Evolutionary conservation across 805 yeast species (phyloP), one percentile per base, ranked within the genome.

Genomic region (Myxozyma sirexii): DNA sequence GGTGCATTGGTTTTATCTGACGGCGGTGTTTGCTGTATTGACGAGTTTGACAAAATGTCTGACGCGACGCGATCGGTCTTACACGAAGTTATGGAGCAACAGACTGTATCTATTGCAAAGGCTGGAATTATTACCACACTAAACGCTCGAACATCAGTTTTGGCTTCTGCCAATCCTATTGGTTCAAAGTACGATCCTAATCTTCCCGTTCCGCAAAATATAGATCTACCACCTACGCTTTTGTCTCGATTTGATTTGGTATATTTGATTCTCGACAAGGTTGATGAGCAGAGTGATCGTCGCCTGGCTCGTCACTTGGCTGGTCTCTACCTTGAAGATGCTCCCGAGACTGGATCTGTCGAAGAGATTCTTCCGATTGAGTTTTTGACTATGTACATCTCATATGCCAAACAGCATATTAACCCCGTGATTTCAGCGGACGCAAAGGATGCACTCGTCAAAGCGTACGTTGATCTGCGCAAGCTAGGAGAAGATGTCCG

Each of bases 11-110:
- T 94, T 13, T 79, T 94, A 45, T 90, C 97, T 8, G 99, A 94
- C 75, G 98, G 98, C 59, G 99, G 99, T 80, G 86, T 94, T 44
- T 94, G 99, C 77, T 94, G 99, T 76, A 94, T 94, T 72, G 99
- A 94, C 78, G 99, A 94, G 79, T 94, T 94, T 71, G 99, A 94
- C 76, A 94, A 94, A 75, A 94, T 94, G 99, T 83, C 87, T 56
- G 98, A 94, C 67, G 77, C 96, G 1, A 93, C 98, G 0, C 80
- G 98, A 70, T 90, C 97, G 7, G 98, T 94, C 10, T 78, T 94
- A 55, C 99, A 94, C 73, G 99, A 94, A 79, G 99, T 94, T 10
- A 94, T 94, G 99, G 99, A 94, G 77, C 99, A 94, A 73, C 99
- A 94, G 74, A 94, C 99, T 0, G 94, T 94, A 45, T 91, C 97